Conservation (phyloP, 768 basidiomycete species). For the Russula ochroleuca region DNA sequence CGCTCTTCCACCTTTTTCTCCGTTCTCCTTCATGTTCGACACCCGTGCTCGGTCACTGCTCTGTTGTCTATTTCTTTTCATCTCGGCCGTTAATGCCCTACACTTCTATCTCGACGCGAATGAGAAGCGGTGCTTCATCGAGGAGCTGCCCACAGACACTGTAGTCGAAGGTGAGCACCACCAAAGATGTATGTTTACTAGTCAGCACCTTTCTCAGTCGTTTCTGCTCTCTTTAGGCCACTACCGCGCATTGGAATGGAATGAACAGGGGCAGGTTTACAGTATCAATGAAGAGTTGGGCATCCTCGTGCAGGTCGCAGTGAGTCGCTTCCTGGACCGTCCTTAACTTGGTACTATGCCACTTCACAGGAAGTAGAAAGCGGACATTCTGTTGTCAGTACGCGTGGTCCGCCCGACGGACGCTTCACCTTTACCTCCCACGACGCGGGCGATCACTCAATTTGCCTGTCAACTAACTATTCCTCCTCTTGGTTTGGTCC, state of each 20-base stretch:
- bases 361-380: conserved; percentile 73
- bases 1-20: background rate
- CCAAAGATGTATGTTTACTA: background rate
- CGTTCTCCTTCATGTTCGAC: conserved; percentile 13
- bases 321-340: conserved; percentile 36
- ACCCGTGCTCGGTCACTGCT: conserved; percentile 28
- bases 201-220: background rate
- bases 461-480: conserved; percentile 92
- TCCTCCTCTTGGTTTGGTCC: conserved; percentile 68
- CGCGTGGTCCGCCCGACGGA: conserved; percentile 85
- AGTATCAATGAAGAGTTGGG: conserved; percentile 71
- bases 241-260: conserved; percentile 91
- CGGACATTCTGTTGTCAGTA: conserved; percentile 77
- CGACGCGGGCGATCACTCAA: conserved; percentile 93
- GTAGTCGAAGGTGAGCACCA: conserved; percentile 75
- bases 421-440: conserved; percentile 98
- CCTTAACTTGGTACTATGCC: background rate
- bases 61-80: conserved; percentile 39
- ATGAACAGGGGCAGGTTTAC: conserved; percentile 65
- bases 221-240: conserved; percentile 53
- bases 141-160: conserved; percentile 93
- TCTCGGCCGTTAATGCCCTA: conserved; percentile 60
- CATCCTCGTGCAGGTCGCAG: conserved; percentile 87
- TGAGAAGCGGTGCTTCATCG: conserved; percentile 92
- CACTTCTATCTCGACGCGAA: conserved; percentile 97